Percentiles rank a stretch among this genome's conserved stretches.
phyloP scores from a whole-genome alignment of 148 eudicot genomes.

The Oxyria digyna region DNA sequence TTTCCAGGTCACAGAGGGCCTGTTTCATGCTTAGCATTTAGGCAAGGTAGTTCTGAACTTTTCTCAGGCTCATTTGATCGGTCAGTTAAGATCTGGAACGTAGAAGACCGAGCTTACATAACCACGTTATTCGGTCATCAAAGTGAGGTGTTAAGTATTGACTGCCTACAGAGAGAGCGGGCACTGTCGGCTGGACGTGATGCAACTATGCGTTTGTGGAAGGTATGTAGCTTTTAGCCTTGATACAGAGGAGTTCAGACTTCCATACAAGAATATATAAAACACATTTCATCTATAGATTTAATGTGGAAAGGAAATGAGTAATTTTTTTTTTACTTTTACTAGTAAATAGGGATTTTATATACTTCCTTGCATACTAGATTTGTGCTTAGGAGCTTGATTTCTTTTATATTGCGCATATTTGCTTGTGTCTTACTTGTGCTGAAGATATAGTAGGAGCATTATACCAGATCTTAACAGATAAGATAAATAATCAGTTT shows the following conservation, averaged over 20 bases:
- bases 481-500: not conserved
- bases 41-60: slow-evolving; percentile 79
- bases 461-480: not conserved
- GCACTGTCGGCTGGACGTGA: slow-evolving; percentile 89
- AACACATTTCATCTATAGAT: not conserved
- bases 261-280: not conserved
- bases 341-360: not conserved
- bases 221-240: slow-evolving; percentile 33
- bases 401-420: not conserved
- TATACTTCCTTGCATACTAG: not conserved
- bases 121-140: slow-evolving; percentile 82
- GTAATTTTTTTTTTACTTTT: not conserved
- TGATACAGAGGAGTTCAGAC: not conserved
- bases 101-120: slow-evolving; percentile 65
- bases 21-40: slow-evolving; percentile 81
- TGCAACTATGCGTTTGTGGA: slow-evolving; percentile 73
- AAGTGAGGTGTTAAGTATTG: slow-evolving; percentile 75
- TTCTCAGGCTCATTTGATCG: slow-evolving; percentile 91
- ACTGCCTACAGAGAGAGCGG: slow-evolving; percentile 79
- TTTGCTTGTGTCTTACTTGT: not conserved
- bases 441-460: not conserved
- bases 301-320: not conserved
- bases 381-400: not conserved
- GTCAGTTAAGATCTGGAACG: slow-evolving; percentile 80
- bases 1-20: slow-evolving; percentile 84